Conservation (phyloP, 345 rosid species). For the Hibiscus mutabilis region DNA sequence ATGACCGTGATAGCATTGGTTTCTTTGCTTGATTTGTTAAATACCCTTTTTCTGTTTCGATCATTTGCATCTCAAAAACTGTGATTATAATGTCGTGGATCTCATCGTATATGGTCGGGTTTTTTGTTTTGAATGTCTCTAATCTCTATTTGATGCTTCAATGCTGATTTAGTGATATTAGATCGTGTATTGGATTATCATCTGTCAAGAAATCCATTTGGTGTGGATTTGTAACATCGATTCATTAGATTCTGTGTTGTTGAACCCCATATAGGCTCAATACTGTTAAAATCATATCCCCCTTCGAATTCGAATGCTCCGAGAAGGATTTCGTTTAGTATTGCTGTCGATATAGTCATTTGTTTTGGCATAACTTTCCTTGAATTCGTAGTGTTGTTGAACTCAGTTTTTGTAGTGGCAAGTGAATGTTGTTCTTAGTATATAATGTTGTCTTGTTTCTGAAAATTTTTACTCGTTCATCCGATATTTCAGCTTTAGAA, state of each 20-base stretch:
- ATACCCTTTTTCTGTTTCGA: slow-evolving; percentile 1
- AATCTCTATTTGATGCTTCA: background rate
- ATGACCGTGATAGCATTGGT: background rate
- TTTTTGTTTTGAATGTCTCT: background rate
- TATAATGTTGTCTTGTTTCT: background rate
- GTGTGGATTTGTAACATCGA: background rate
- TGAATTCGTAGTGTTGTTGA: too few species aligned
- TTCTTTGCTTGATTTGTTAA: background rate
- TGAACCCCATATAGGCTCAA: background rate
- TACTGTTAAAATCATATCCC: background rate
- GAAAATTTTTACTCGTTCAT: slow-evolving; percentile 11
- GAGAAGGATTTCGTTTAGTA: background rate
- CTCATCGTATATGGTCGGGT: background rate
- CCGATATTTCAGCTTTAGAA: slow-evolving; percentile 30
- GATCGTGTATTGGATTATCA: background rate
- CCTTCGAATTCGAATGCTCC: background rate
- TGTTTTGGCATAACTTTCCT: too few species aligned
- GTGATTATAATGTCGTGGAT: background rate
- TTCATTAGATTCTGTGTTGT: background rate
- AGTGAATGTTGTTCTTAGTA: slow-evolving; percentile 2
- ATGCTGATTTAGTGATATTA: background rate
- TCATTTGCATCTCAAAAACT: background rate
- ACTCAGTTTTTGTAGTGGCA: background rate
- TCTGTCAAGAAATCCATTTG: background rate
- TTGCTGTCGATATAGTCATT: too few species aligned